These are phyloP conservation scores for Helotiales sp. DNA, from an alignment of 2,329 filamentous ascomycete genomes.

Conservation along the genomic window DNA sequence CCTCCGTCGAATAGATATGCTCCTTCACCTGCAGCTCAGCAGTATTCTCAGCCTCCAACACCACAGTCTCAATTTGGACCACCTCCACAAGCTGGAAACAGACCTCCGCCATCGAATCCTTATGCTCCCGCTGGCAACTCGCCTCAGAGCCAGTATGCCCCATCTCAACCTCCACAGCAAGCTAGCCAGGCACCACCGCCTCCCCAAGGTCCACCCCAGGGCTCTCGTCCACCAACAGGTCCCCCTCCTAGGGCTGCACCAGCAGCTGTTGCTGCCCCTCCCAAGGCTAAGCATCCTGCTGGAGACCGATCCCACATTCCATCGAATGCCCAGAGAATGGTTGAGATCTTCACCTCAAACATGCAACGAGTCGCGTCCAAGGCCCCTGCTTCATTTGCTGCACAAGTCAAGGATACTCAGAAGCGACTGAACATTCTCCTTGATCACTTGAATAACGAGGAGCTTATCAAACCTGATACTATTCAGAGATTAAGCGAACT, in stretches of 20 bases:
- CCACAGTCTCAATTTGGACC: slow-evolving; percentile 46
- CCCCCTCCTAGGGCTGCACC: slow-evolving; percentile 52
- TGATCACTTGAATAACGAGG: slow-evolving; percentile 95
- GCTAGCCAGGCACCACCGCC: slow-evolving; percentile 46
- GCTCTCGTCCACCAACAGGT: slow-evolving; percentile 47
- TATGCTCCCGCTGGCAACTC: slow-evolving; percentile 63
- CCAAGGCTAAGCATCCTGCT: slow-evolving; percentile 72
- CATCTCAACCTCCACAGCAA: slow-evolving; percentile 52
- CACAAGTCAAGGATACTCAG: slow-evolving; percentile 91
- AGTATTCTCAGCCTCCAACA: slow-evolving; percentile 51
- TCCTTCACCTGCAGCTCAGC: slow-evolving; percentile 65
- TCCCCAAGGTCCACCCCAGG: slow-evolving; percentile 51
- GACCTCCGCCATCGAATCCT: slow-evolving; percentile 57
- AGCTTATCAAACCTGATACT: slow-evolving; percentile 82
- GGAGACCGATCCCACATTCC: slow-evolving; percentile 94
- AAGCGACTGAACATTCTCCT: slow-evolving; percentile 93
- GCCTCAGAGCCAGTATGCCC: slow-evolving; percentile 64
- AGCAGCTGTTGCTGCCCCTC: slow-evolving; percentile 53
- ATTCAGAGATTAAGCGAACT: slow-evolving; percentile 69
- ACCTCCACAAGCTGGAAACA: slow-evolving; percentile 48
- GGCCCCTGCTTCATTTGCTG: slow-evolving; percentile 83
- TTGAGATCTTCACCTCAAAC: slow-evolving; percentile 79
- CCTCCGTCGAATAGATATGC: slow-evolving; percentile 80
- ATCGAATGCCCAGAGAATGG: slow-evolving; percentile 73
- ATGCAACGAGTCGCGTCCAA: slow-evolving; percentile 87